Base-by-base conservation (phyloP, 192 early-diverging fungal species). In the Coemansia sp. region DNA sequence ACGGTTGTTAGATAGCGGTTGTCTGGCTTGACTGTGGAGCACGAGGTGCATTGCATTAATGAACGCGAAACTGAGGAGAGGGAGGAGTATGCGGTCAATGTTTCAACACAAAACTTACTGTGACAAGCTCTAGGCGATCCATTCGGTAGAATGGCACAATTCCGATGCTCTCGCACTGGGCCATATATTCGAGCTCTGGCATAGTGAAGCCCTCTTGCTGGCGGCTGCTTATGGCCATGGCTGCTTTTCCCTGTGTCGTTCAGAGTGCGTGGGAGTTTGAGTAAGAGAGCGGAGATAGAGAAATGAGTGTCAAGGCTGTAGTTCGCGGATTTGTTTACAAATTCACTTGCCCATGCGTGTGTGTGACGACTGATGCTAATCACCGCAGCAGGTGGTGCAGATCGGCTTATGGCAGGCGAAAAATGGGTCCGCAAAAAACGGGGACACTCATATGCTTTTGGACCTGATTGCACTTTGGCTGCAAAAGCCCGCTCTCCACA, bases 121-220 rank as follows among this genome's bases (percentile, higher is more conserved):
- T 84, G 8, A 95, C 86, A 9, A 95, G 83, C 35, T 93, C 86
- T 40, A 97, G 69, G 61, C 81, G 71, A 15, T 87, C 86, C 71
- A 94, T 87, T 18, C 83, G 81, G 43, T 90, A 85, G 34, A 84
- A 79, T 9, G 94, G 91, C 39, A 93, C 75, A 61, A 97, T 92
- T 7, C 81, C 84, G 9, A 97, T 85, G 40, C 61, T 56, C 58
- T 93, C 90, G 79, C 87, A 87, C 63, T 92, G 92, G 9, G 93
- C 92, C 33, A 95, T 58, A 74, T 95, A 95, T 63, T 95, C 93
- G 49, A 95, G 84, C 74, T 95, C 93, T 25, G 85, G 85, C 43
- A 93, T 92, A 0, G 92, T 88, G 49, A 96, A 82, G 49, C 74
- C 79, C 59, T 70, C 71, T 12, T 51, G 61, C 67, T 82, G 79